Percentiles rank a stretch among this genome's conserved stretches.
phyloP scores from a whole-genome alignment of 2,329 filamentous ascomycete species.

The Beauveria medogensis region DNA sequence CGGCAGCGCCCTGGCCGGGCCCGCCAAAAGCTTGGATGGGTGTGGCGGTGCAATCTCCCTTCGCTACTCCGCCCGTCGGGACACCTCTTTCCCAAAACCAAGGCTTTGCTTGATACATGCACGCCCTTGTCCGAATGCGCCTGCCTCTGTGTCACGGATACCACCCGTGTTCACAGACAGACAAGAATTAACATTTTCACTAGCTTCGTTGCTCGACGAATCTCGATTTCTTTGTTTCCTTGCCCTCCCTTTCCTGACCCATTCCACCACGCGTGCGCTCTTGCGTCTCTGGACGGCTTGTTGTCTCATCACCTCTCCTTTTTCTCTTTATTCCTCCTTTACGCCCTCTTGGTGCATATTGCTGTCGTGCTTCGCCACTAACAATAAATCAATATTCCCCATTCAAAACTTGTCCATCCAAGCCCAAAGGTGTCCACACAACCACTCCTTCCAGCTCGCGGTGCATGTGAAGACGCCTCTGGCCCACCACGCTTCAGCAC shows the following conservation, averaged over 20 bases:
- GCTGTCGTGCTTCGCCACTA: background rate
- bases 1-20: background rate
- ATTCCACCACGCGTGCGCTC: background rate
- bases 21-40: background rate
- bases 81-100: background rate
- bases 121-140: background rate
- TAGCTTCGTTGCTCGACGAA: background rate
- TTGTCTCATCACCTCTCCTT: background rate
- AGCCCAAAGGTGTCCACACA: background rate
- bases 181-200: background rate
- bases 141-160: background rate
- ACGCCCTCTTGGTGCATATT: background rate
- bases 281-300: background rate
- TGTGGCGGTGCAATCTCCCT: slow-evolving; percentile 3
- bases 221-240: background rate
- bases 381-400: background rate
- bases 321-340: background rate
- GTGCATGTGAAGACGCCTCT: background rate
- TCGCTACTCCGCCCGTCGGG: no score
- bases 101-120: background rate
- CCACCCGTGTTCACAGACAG: no score
- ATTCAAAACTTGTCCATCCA: background rate
- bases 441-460: background rate
- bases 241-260: background rate
- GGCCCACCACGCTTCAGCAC: slow-evolving; percentile 9